Conservation (phyloP, 2,329 filamentous ascomycete species). For the Colletotrichum scovillei region DNA sequence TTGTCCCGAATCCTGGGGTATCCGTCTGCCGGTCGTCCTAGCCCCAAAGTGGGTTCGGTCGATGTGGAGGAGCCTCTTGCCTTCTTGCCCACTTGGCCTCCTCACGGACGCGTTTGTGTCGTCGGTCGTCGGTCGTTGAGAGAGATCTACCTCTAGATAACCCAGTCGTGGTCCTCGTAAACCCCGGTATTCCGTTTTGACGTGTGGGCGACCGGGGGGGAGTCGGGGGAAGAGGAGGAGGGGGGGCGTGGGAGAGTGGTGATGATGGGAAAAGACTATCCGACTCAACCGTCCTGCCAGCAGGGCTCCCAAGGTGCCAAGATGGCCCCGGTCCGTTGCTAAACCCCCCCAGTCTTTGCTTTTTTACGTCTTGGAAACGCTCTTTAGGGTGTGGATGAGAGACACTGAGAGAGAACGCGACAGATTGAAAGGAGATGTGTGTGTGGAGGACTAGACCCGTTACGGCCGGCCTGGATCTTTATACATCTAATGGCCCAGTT, state of each 20-base stretch:
- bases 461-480: not conserved
- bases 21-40: slow-evolving; percentile 8
- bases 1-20: slow-evolving; percentile 16
- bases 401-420: too few relatives aligned
- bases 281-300: slow-evolving; percentile 5
- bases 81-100: not conserved
- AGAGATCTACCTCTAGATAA: not conserved
- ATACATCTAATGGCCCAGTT: slow-evolving; percentile 10
- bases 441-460: not conserved
- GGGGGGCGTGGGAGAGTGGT: not conserved
- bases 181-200: not conserved
- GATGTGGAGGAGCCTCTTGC: not conserved
- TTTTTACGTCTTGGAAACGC: not conserved
- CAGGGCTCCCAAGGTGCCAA: slow-evolving; percentile 21
- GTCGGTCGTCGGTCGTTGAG: not conserved
- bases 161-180: not conserved
- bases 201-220: not conserved
- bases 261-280: not conserved
- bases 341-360: slow-evolving; percentile 6
- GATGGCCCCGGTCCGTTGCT: not conserved
- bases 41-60: not conserved
- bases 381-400: not conserved
- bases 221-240: too few relatives aligned
- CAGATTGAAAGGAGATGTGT: too few relatives aligned
- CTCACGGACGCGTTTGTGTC: not conserved